Evolutionary conservation across 176 grass and related monocot genomes (phyloP), one percentile per base, ranked within the genome.

Genomic region (Oropetium thomaeum): DNA sequence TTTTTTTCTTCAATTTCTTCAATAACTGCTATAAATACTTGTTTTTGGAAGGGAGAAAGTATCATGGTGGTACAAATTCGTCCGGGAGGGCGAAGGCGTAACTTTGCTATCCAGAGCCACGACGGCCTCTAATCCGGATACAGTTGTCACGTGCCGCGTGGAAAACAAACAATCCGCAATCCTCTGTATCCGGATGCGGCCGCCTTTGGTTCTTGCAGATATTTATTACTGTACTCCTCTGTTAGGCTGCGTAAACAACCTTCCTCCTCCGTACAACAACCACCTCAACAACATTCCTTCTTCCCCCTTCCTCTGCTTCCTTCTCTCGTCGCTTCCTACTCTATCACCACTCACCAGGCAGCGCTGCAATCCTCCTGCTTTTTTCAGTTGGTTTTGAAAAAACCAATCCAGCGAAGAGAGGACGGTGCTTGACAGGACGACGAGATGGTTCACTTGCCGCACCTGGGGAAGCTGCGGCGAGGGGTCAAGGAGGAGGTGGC

Each of bases 391-490:
- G 20, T 9, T 53, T 7, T 55, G 26, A 19, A 69, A 15, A 48
- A 19, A 31, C 16, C 25, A 48, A 69, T 32, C 25, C 20, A 4
- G 10, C 28, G 3, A 47, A 5, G 23, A 14, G 32, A 29, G 59
- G 8, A 10, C 7, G 33, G 55, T 19, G 53, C 7, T 66, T 67
- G n/a, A 43, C 39, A 8, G 14, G 38, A 65, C 48, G 65, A 69
- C 48, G 65, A 69, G 44, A 92, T 92, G 93, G 89, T 92, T 74
- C 84, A 89, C 47, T 30, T 85, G 77, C 83, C 84, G 22, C 83
- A 81, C 75, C 58, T 79, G 32, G 81, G 82, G 47, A 96, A 96
- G 77, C 68, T 87, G 34, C 78, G 69, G 57, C 65, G 77, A 32
- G 70, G 54, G 57, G 65, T 83, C 7, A 75, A 83, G 49, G 73